Evolutionary conservation across 2,329 filamentous ascomycete species (phyloP), one percentile per base, ranked within the genome.

Genomic region (Sordariomycetes sp.): DNA sequence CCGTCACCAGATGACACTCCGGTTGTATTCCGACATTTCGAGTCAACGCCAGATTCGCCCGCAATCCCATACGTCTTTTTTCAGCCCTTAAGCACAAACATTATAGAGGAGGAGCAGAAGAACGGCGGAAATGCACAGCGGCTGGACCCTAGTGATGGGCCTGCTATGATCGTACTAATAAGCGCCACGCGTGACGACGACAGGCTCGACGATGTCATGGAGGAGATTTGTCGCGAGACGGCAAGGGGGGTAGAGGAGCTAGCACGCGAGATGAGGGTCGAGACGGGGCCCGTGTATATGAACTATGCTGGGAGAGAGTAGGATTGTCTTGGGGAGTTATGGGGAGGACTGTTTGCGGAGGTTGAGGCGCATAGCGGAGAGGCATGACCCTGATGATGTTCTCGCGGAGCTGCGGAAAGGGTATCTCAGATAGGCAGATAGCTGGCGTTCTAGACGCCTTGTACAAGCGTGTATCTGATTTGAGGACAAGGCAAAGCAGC

Each of bases 261-360:
- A 13, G 58, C 60, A n/a, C 50, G 24, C 25, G 24, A 35, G 24
- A 35, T 20, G 15, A 52, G 28, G 5, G 8, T 54, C 15, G 13
- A 25, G 12, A 54, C 25, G 58, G 62, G 62, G 12, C 64, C 61
- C 28, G 36, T 65, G 34, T 76, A 75, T 61, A 68, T 76, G 61
- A 76, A 77, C 62, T 76, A 77, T 59, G 73, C 72, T 2, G 65
- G 66, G 20, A 59, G 62, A 35, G 65, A 63, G 28, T 72, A 77
- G 62, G 64, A 71, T 35, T 35, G 69, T 71, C 1, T 63, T 75
- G 53, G 57, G 59, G 25, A 63, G 69, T 10, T 77, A 75, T 59
- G 71, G 73, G 0, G 55, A 62, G 10, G 65, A 65, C n/a, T 75
- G 72, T 36, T 57, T 70, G 22, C 63, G 62, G 3, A 65, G 60